A percentile compares a stretch with the other conserved stretches of the same genome.
phyloP scores from a whole-genome alignment of 306 rosid species.

The Pterocarpus santalinus region DNA sequence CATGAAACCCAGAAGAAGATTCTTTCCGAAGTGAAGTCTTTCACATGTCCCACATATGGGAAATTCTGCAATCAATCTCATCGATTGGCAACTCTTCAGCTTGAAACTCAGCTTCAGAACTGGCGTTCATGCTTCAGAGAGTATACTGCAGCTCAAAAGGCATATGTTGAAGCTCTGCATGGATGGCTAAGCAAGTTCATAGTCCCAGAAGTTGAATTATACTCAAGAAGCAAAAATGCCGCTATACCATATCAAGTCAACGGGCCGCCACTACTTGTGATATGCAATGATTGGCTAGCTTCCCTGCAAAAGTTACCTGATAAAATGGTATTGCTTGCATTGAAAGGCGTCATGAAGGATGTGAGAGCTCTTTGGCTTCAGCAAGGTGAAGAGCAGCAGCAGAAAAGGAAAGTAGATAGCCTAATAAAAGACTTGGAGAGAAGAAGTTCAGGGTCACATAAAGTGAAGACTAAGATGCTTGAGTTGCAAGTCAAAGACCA shows the following conservation, averaged over 20 bases:
- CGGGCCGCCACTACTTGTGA: slow-evolving; percentile 82
- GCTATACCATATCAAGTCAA: slow-evolving; percentile 57
- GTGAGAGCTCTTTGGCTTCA: slow-evolving; percentile 72
- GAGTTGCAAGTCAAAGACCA: slow-evolving; percentile 62
- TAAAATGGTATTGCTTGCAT: slow-evolving; percentile 64
- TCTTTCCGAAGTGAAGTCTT: slow-evolving; percentile 77
- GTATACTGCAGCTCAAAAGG: slow-evolving; percentile 78
- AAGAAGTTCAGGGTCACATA: slow-evolving; percentile 58
- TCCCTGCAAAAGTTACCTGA: slow-evolving; percentile 79
- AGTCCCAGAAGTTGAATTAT: slow-evolving; percentile 80
- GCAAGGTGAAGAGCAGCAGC: slow-evolving; percentile 88
- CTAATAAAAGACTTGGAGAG: slow-evolving; percentile 73
- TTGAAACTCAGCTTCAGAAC: slow-evolving; percentile 81
- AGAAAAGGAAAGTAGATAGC: slow-evolving; percentile 82
- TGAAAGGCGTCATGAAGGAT: slow-evolving; percentile 74
- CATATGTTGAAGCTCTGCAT: slow-evolving; percentile 82
- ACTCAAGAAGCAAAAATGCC: slow-evolving; percentile 64
- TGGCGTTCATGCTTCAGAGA: slow-evolving; percentile 77
- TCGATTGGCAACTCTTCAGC: slow-evolving; percentile 78
- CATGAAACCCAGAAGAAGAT: slow-evolving; percentile 94
- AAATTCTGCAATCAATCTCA: slow-evolving; percentile 85
- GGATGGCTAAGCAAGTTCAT: slow-evolving; percentile 91
- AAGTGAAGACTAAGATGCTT: slow-evolving; percentile 65
- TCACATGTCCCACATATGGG: slow-evolving; percentile 65
- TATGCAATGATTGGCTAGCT: slow-evolving; percentile 79